These are phyloP conservation scores for Ascochyta fabae DNA, from an alignment of 2,329 filamentous ascomycete genomes.

Conservation along the genomic window DNA sequence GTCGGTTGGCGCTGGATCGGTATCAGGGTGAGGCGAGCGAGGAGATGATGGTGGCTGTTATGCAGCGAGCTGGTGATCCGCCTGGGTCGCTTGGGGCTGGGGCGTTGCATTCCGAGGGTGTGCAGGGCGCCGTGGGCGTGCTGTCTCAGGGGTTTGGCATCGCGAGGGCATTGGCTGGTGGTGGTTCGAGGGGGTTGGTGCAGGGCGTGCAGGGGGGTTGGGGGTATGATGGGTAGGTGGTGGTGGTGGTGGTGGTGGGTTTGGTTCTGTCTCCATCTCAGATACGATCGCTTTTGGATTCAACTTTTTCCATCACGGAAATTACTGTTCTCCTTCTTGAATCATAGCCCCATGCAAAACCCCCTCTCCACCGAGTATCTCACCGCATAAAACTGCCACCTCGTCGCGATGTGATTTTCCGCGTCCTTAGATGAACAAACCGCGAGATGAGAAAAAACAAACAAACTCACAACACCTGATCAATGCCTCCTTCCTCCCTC, in stretches of 20 bases:
- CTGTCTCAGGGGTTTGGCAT: constrained; percentile 44
- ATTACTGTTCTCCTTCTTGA: too few relatives aligned
- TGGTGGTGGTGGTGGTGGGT: background rate
- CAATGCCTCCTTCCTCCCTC: too few relatives aligned
- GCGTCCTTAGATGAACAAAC: too few relatives aligned
- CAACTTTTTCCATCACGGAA: too few relatives aligned
- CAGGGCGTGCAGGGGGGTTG: constrained; percentile 39
- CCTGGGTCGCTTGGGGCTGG: constrained; percentile 36
- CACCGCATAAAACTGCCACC: too few relatives aligned
- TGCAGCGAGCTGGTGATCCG: constrained; percentile 54
- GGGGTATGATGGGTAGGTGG: constrained; percentile 37
- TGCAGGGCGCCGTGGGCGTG: constrained; percentile 42
- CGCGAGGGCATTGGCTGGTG: constrained; percentile 36
- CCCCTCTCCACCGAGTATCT: too few relatives aligned
- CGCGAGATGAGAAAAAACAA: too few relatives aligned
- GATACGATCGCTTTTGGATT: too few relatives aligned
- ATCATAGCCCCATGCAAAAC: too few relatives aligned
- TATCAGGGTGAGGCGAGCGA: constrained; percentile 64
- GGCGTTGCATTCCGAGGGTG: constrained; percentile 36
- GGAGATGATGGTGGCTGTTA: constrained; percentile 39
- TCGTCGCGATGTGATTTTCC: too few relatives aligned
- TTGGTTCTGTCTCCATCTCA: too few relatives aligned
- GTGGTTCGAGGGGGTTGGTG: constrained; percentile 19
- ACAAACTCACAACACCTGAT: too few relatives aligned
- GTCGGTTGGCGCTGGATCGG: constrained; percentile 64